Conservation (phyloP, 495 filamentous ascomycete species). For the Neurospora tetrasperma region DNA sequence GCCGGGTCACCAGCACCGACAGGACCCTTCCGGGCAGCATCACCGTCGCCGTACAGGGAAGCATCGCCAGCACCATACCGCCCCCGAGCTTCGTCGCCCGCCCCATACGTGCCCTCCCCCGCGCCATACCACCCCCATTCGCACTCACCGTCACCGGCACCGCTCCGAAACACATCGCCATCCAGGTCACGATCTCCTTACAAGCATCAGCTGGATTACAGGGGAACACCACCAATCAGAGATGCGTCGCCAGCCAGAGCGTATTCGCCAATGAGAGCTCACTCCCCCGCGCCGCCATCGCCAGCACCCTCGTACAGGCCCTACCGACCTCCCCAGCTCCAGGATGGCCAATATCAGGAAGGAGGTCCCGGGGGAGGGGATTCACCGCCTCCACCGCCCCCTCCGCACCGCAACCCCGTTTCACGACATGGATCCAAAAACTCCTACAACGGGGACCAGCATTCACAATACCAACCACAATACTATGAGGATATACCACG, state of each 20-base stretch:
- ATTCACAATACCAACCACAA: conserved; percentile 8
- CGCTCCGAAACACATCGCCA: background rate
- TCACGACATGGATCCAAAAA: conserved; percentile 15
- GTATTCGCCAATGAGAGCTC: background rate
- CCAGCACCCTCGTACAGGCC: conserved; percentile 35
- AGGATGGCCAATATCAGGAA: conserved; percentile 11
- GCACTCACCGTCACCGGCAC: conserved; percentile 11
- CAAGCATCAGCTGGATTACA: conserved; percentile 5
- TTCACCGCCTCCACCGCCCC: conserved; percentile 44
- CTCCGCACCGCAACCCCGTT: conserved; percentile 38
- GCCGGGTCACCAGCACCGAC: conserved; percentile 20
- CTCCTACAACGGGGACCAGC: conserved; percentile 8
- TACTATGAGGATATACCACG: conserved; percentile 14
- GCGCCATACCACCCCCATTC: conserved; percentile 16
- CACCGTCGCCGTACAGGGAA: conserved; percentile 35
- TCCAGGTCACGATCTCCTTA: background rate
- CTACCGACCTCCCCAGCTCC: conserved; percentile 25
- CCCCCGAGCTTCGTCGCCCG: conserved; percentile 20
- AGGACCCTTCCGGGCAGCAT: conserved; percentile 37
- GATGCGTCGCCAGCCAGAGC: background rate
- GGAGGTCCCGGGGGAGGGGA: conserved; percentile 16
- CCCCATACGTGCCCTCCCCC: conserved; percentile 13
- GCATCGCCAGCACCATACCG: conserved; percentile 3
- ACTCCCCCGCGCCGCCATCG: conserved; percentile 17
- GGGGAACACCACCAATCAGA: conserved; percentile 4